Base-by-base conservation (phyloP, 345 rosid genomes). In the Streptanthus diversifolius region DNA sequence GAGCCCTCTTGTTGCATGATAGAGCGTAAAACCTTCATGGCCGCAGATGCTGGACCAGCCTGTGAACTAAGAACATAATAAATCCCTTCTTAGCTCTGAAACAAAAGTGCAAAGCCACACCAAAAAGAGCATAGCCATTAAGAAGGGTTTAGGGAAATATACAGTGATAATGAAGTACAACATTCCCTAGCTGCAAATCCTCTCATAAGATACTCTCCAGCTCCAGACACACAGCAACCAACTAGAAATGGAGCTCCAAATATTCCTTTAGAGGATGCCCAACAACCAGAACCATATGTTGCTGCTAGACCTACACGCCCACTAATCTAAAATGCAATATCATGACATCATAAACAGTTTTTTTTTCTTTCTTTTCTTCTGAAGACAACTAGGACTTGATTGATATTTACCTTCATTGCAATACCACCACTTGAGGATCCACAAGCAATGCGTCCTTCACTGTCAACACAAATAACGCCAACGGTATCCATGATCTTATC, bases 261-360 rank as follows among this genome's bases (percentile, higher is more conserved):
- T 36, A 85, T 88, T 65, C 89, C 93, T 80, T 79, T 87, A 12
- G 88, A 83, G 49, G 92, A 83, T 60, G 97, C 99, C 99, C 99
- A 95, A 65, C 97, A 91, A 32, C 99, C 99, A 39, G 92, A 86
- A 68, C 99, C 99, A 74, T 95, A 88, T 75, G 79, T 85, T 53
- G 89, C 96, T 54, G 95, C 99, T 77, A 95, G 77, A 62, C 99
- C 99, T 59, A 95, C 93, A 70, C 99, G 97, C 4, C 99, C 99
- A 37, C 88, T 77, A 32, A 88, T 85, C 99, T 95, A 85, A 63
- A 37, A 65, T 30, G 15, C 27, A 74, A 22, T 7, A 64, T 33
- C 33, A 47, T 43, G 37, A 39, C 61, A 63, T 15, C 7, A 56
- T 2, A 53, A 45, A 18, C 36, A 27, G 47, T 19, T 55, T 47